A percentile compares a stretch with the other conserved stretches of the same genome.
phyloP scores from a whole-genome alignment of 345 rosid species.

The Psidium guajava region DNA sequence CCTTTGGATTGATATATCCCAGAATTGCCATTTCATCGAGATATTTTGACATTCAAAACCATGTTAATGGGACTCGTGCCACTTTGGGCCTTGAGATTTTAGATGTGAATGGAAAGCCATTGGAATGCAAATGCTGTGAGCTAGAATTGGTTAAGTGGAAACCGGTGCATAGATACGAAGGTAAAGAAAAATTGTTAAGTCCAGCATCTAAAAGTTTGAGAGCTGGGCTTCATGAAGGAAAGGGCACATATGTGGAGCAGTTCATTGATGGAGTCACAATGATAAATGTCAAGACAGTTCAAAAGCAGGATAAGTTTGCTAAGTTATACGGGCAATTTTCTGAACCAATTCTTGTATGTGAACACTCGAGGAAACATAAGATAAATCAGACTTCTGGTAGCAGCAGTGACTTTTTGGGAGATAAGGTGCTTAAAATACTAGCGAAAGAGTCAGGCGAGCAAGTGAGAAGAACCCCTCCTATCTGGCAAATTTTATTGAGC shows the following conservation, averaged over 20 bases:
- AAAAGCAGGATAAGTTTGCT: slow-evolving; percentile 21
- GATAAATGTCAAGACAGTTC: slow-evolving; percentile 41
- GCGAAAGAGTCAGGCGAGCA: slow-evolving; percentile 39
- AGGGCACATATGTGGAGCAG: slow-evolving; percentile 12
- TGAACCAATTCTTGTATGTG: slow-evolving; percentile 38
- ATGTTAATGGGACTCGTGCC: slow-evolving; percentile 11
- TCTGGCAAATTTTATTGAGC: slow-evolving; percentile 67
- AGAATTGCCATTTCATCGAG: slow-evolving; percentile 30
- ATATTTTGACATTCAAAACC: slow-evolving; percentile 1
- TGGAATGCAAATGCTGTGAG: slow-evolving; percentile 69
- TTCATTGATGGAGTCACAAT: slow-evolving; percentile 22
- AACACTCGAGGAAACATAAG: slow-evolving; percentile 13
- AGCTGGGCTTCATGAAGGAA: slow-evolving; percentile 6
- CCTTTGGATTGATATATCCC: slow-evolving; percentile 83
- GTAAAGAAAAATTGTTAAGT: neutral
- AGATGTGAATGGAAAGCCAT: slow-evolving; percentile 57
- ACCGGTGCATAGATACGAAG: slow-evolving; percentile 1
- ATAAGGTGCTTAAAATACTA: slow-evolving; percentile 43
- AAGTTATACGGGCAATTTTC: slow-evolving; percentile 20
- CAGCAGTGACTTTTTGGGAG: slow-evolving; percentile 39
- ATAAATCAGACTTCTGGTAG: slow-evolving; percentile 17
- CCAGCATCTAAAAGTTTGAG: slow-evolving; percentile 9
- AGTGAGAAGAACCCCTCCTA: slow-evolving; percentile 32
- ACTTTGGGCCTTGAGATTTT: slow-evolving; percentile 57
- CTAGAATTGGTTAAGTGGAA: slow-evolving; percentile 38